Base-by-base conservation (phyloP, 345 rosid species). In the Punica granatum region DNA sequence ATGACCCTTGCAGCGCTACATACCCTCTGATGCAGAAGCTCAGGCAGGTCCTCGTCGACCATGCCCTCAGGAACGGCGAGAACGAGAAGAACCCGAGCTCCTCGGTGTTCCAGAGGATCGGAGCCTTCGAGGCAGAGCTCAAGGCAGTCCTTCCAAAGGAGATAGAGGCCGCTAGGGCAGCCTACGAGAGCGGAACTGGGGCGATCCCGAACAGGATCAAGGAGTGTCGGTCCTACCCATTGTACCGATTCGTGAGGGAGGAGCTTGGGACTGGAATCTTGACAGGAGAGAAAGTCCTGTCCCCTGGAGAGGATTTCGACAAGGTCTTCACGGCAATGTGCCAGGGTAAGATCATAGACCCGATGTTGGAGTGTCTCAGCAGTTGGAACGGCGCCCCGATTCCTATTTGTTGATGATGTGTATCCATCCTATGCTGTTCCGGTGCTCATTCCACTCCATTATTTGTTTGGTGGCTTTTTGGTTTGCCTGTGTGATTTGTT, bases 21-120 rank as follows among this genome's bases (percentile, higher is more conserved):
- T 69, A 69, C 66, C 72, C 72, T 5, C 65, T 69, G 49, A 69
- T 69, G 72, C 72, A 69, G 65, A 69, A 69, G 28, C 72, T 69
- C 19, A 60, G 72, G 65, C 66, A 60, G 60, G 72, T 69, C 37
- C 59, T 69, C 19, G 72, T 69, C 3, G 66, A 69, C 16, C 72
- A 69, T 14, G 66, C 66, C 15, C 39, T 69, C 31, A 23, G 18
- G 30, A 60, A 69, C n/a, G 65, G 72, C 2, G 72, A 69, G 30
- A 60, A 61, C n/a, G 72, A 69, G 72, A 60, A 69, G 65, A 69
- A 69, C 58, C 41, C 44, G 9, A 42, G 65, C 43, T 18, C 66
- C 0, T 69, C 72, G 11, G 46, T 69, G 49, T 69, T 69, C 66
- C 72, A 69, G 59, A 69, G 60, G 42, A 60, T 69, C 36, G 41